Evolutionary conservation across 164 flowering plant genomes (phyloP), one percentile per base, ranked within the genome.

Genomic region (Macadamia tetraphylla): DNA sequence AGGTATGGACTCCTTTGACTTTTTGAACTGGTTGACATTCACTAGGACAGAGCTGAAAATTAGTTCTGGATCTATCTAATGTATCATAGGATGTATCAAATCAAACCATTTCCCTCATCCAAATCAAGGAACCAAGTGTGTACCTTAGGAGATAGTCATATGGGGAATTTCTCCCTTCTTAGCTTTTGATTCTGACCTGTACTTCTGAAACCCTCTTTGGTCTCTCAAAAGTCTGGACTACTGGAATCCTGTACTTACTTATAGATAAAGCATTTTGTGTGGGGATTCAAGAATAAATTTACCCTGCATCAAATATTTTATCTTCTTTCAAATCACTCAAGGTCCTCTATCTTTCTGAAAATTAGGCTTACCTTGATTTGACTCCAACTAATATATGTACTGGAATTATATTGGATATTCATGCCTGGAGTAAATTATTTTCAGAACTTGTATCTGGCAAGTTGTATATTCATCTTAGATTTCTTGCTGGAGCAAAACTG

Each of bases 1-100:
- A 85, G 94, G 96, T 89, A 74, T 59, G 66, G 42, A 11, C 29
- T 18, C 48, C 7, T 63, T 59, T 15, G 9, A 30, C 32, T 55
- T 40, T 15, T 6, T 51, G 18, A 30, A 0, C 15, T 14, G 57
- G 57, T 12, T 53, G 57, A 53, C 3, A 14, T 46, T 46, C 7
- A 46, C 17, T 1, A 53, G 57, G 18, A 53, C 3, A 12, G 57
- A 53, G 57, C 6, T 14, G 57, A 53, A 53, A 53, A 53, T 17
- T 53, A 14, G 15, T 11, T 14, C 17, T 3, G 13, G 57, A 1
- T 1, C 15, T 14, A 53, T 53, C 57, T 53, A n/a, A 53, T 14
- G 18, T 3, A 53, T 53, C 51, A 53, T 14, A 53, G 17, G 17
- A 53, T 14, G 53, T 49, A 14, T 49, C 53, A 49, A 49, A 10